These are phyloP conservation scores for Oxalis stricta DNA, from an alignment of 441 rosid genomes.

Conservation along the genomic window DNA sequence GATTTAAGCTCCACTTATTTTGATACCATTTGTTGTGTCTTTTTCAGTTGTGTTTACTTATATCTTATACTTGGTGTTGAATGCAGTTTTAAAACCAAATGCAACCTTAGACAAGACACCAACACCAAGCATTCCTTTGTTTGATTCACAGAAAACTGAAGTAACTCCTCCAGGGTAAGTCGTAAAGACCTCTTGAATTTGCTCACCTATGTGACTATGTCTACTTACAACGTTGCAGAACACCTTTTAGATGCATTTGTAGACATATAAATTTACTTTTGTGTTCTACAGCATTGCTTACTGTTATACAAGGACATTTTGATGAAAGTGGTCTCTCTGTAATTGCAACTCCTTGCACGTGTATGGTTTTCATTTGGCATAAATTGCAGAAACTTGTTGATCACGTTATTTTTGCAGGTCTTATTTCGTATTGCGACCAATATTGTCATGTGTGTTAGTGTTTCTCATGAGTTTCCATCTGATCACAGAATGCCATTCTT, in stretches of 20 bases:
- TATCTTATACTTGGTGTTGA: background rate
- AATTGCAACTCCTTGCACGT: too few species aligned
- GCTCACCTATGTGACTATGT: background rate
- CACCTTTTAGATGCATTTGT: background rate
- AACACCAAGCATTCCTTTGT: conserved; percentile 39
- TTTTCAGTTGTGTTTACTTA: background rate
- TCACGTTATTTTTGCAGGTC: background rate
- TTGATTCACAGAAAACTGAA: conserved; percentile 60
- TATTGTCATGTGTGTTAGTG: background rate
- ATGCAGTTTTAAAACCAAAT: conserved; percentile 75
- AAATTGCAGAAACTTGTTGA: background rate
- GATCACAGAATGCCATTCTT: background rate
- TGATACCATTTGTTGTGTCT: too few species aligned
- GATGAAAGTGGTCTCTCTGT: too few species aligned
- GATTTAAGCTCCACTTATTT: too few species aligned
- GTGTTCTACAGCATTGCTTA: too few species aligned
- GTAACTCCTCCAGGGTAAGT: conserved; percentile 54
- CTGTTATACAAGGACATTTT: too few species aligned
- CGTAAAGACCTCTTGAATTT: conserved; percentile 1
- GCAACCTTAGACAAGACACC: conserved; percentile 62
- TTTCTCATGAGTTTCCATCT: background rate
- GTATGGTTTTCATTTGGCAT: background rate
- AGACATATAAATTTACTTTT: too few species aligned
- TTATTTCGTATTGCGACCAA: background rate
- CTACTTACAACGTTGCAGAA: background rate